Conservation (phyloP, 345 rosid species). For the Aquilaria yunnanensis region DNA sequence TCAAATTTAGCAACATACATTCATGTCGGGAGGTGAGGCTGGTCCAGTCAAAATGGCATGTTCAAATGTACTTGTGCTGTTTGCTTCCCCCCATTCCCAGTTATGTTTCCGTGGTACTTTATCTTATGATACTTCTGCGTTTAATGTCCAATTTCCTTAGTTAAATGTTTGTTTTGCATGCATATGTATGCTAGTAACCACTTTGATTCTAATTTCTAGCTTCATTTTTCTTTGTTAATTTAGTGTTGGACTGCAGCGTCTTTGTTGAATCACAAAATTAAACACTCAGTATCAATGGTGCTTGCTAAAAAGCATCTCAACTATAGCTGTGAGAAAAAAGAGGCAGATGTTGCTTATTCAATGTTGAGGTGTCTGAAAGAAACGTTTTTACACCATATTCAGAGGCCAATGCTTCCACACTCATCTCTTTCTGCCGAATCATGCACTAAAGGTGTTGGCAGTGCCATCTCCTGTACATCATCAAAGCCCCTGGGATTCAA, state of each 20-base stretch:
- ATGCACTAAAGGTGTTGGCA: slow-evolving; percentile 14
- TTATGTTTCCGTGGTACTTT: too few relatives aligned
- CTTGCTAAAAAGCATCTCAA: slow-evolving; percentile 58
- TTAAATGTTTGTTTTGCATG: neutral
- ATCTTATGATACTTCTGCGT: too few relatives aligned
- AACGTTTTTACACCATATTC: slow-evolving; percentile 34
- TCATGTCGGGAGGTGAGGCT: too few relatives aligned
- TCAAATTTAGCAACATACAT: too few relatives aligned
- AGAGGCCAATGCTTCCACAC: slow-evolving; percentile 20
- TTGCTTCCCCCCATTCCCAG: too few relatives aligned
- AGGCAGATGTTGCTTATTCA: slow-evolving; percentile 53
- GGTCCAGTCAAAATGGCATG: too few relatives aligned
- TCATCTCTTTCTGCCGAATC: slow-evolving; percentile 24
- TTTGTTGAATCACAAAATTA: slow-evolving; percentile 53
- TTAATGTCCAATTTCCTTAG: too few relatives aligned
- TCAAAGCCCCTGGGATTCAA: slow-evolving; percentile 14
- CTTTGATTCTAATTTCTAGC: slow-evolving; percentile 3
- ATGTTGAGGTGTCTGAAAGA: slow-evolving; percentile 53
- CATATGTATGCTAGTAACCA: neutral
- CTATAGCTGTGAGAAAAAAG: slow-evolving; percentile 56
- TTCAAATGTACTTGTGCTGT: too few relatives aligned
- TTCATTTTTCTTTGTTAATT: slow-evolving; percentile 11
- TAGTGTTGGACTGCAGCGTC: slow-evolving; percentile 91
- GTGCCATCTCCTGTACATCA: slow-evolving; percentile 13
- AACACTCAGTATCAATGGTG: slow-evolving; percentile 58